Evolutionary conservation across 331 rosid genomes (phyloP), one percentile per base, ranked within the genome.

Genomic region (Quercus lobata): DNA sequence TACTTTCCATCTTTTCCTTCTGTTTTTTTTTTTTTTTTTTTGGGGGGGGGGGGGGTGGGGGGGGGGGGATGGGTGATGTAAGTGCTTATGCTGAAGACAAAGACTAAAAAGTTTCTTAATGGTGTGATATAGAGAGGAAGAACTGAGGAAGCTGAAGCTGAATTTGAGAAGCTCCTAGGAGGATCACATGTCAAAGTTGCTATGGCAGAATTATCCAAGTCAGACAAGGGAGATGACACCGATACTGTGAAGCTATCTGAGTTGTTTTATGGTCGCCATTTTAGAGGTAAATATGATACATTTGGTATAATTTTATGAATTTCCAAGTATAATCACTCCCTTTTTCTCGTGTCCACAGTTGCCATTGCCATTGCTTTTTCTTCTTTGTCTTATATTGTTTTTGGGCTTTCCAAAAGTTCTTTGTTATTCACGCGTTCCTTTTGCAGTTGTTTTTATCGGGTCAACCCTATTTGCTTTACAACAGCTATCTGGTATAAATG

Each of bases 401-500:
- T 66, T 68, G 37, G 9, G 19, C 49, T 61, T 81, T 77, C 73
- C 83, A 19, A 65, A 84, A 79, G 84, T 85, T 77, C 83, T 71
- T 82, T 81, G 88, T 80, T 89, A 88, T 92, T 95, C 83, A 95
- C 80, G 73, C 73, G 75, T 88, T 90, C 80, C 79, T 95, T 95
- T 95, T 93, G 98, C 99, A 95, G 99, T 95, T 87, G 96, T 95
- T 91, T 91, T 93, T 91, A 95, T 95, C 90, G 99, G 99, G 79
- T 95, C 99, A 86, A 89, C 97, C 89, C 93, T 95, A 49, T 95
- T 88, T 95, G 99, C 98, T 91, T 91, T 95, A 90, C 99, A 93
- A 95, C 99, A 95, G 94, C 97, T 95, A 79, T 95, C 99, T 86
- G 99, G 99, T 89, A 93, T 95, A 90, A 95, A 95, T 58, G 99